A percentile compares a stretch with the other conserved stretches of the same genome.
phyloP scores from a whole-genome alignment of 2,329 filamentous ascomycete genomes.

The Alternaria solani region DNA sequence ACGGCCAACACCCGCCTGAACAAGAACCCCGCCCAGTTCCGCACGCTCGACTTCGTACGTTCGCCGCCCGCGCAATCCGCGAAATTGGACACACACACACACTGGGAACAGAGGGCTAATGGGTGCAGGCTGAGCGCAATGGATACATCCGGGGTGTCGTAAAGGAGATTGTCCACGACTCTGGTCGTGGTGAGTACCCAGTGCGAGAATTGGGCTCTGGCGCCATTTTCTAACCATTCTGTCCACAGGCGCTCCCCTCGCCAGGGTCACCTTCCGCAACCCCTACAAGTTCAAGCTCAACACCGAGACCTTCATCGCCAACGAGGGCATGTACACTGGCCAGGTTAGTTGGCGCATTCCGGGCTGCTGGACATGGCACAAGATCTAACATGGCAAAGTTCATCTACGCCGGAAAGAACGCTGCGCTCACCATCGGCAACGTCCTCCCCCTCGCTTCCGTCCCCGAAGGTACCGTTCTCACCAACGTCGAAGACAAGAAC shows the following conservation, averaged over 20 bases:
- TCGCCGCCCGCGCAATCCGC: conserved; percentile 31
- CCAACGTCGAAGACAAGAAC: conserved; percentile 99
- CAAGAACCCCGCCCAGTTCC: conserved; percentile 95
- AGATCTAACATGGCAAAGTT: conserved; percentile 61
- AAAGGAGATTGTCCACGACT: conserved; percentile 99
- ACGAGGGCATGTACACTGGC: conserved; percentile 99
- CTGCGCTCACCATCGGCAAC: conserved; percentile 95
- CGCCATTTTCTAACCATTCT: conserved; percentile 31
- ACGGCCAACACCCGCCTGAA: conserved; percentile 74
- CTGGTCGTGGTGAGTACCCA: conserved; percentile 79
- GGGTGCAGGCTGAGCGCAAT: conserved; percentile 77
- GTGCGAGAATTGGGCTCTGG: conserved; percentile 13
- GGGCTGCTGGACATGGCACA: neutral
- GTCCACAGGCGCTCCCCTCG: conserved; percentile 73
- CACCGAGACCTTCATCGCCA: conserved; percentile 99
- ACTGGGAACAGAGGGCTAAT: conserved; percentile 48
- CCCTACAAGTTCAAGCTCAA: conserved; percentile 98
- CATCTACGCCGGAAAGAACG: conserved; percentile 99
- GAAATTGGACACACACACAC: conserved; percentile 18
- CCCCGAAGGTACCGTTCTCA: conserved; percentile 98
- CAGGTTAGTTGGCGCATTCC: conserved; percentile 61
- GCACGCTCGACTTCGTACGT: conserved; percentile 85
- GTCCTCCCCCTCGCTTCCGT: conserved; percentile 92
- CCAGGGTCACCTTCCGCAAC: conserved; percentile 95
- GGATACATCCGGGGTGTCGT: conserved; percentile 97